Conservation (phyloP, 495 filamentous ascomycete genomes). For the Penicillium lividum region DNA sequence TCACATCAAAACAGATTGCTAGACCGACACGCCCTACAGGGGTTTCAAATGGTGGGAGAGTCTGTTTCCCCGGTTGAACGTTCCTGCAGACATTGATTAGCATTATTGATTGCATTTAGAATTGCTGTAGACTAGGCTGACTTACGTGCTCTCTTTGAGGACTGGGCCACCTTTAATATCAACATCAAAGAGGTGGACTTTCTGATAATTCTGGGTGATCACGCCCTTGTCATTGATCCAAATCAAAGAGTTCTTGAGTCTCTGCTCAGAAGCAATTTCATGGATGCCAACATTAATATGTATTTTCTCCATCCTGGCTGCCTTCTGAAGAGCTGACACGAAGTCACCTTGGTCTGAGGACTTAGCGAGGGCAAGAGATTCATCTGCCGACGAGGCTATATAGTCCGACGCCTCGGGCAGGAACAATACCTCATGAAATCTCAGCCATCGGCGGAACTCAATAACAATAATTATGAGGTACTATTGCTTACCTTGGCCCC, state of each 20-base stretch:
- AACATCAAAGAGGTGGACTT: slow-evolving; percentile 77
- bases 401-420: slow-evolving; percentile 93
- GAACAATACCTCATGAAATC: slow-evolving; percentile 66
- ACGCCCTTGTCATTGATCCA: slow-evolving; percentile 69
- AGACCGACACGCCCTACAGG: slow-evolving; percentile 72
- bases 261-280: slow-evolving; percentile 61
- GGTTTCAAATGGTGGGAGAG: slow-evolving; percentile 70
- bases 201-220: slow-evolving; percentile 69
- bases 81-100: slow-evolving; percentile 34
- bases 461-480: background rate
- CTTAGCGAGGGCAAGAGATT: slow-evolving; percentile 66
- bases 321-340: slow-evolving; percentile 67
- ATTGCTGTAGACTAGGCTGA: background rate
- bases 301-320: slow-evolving; percentile 59
- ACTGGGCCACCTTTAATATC: slow-evolving; percentile 63
- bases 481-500: slow-evolving; percentile 66
- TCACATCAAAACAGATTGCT: slow-evolving; percentile 86
- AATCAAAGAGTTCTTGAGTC: slow-evolving; percentile 63
- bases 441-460: slow-evolving; percentile 8
- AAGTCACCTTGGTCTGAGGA: slow-evolving; percentile 61
- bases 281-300: slow-evolving; percentile 90
- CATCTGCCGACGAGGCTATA: slow-evolving; percentile 65
- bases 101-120: background rate
- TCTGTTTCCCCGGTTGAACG: slow-evolving; percentile 60
- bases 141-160: slow-evolving; percentile 61